Percentiles rank a stretch among this genome's conserved stretches.
phyloP scores from a whole-genome alignment of 2,329 filamentous ascomycete genomes.

The Stromatinia cepivora region DNA sequence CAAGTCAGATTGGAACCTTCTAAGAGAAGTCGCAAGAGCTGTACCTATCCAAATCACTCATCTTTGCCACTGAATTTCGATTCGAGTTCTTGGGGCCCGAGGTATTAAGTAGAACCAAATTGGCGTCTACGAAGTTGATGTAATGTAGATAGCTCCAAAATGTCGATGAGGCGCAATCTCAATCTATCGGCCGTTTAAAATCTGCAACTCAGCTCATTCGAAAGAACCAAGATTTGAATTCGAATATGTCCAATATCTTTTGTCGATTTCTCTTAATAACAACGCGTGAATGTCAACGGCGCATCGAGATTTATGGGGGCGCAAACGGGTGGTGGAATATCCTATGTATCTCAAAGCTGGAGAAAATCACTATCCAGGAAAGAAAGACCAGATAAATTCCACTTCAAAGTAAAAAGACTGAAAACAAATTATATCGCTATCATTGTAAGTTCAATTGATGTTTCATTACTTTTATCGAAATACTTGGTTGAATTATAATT shows the following conservation, averaged over 20 bases:
- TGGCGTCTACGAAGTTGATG: neutral
- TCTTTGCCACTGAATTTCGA: slow-evolving; percentile 45
- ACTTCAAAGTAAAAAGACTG: neutral
- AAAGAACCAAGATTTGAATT: slow-evolving; percentile 12
- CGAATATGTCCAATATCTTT: neutral
- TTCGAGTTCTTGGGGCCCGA: neutral
- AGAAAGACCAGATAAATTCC: neutral
- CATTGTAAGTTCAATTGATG: neutral
- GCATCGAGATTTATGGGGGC: slow-evolving; percentile 29
- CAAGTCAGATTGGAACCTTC: slow-evolving; percentile 17
- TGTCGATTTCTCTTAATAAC: neutral
- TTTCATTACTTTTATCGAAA: neutral
- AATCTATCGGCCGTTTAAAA: neutral
- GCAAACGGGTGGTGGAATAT: slow-evolving; percentile 16
- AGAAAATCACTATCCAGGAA: neutral
- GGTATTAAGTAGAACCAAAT: neutral
- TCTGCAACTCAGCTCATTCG: slow-evolving; percentile 2
- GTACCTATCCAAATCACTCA: slow-evolving; percentile 94
- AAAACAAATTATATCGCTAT: neutral
- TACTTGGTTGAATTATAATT: slow-evolving; percentile 9
- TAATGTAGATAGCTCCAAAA: slow-evolving; percentile 4
- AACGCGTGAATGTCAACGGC: slow-evolving; percentile 25
- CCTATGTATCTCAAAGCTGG: neutral
- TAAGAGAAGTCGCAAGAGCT: neutral
- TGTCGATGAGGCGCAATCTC: slow-evolving; percentile 11